Percentiles rank a stretch among this genome's conserved stretches.
phyloP scores from a whole-genome alignment of 176 grass and related monocot genomes.

The Oryza meridionalis region DNA sequence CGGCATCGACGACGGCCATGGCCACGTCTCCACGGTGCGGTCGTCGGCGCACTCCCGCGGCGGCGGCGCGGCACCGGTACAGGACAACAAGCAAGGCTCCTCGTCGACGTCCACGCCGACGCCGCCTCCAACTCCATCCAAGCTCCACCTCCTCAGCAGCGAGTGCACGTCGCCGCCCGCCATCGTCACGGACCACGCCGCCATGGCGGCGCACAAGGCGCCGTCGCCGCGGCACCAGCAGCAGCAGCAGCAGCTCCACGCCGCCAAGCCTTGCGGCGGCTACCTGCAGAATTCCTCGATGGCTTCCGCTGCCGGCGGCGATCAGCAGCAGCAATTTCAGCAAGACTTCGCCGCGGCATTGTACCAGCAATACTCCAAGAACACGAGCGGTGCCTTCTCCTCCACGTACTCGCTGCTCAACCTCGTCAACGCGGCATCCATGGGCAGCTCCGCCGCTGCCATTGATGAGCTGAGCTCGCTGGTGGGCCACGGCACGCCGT shows the following conservation, averaged over 20 bases:
- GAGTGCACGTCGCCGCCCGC: slow-evolving; percentile 55
- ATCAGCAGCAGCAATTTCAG: slow-evolving; percentile 10
- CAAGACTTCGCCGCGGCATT: slow-evolving; percentile 37
- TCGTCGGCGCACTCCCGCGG: slow-evolving; percentile 33
- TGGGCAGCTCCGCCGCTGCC: slow-evolving; percentile 46
- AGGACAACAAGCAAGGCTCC: slow-evolving; percentile 51
- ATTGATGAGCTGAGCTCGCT: slow-evolving; percentile 82
- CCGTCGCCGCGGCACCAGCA: neutral
- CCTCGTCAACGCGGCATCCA: slow-evolving; percentile 57
- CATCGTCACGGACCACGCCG: slow-evolving; percentile 19
- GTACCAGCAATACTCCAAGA: slow-evolving; percentile 53
- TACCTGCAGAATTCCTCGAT: slow-evolving; percentile 18
- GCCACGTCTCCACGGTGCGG: slow-evolving; percentile 37
- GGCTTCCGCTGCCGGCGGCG: neutral
- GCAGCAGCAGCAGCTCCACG: neutral
- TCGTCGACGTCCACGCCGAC: slow-evolving; percentile 54
- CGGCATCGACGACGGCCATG: slow-evolving; percentile 72
- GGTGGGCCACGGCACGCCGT: slow-evolving; percentile 41
- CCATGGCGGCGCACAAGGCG: neutral
- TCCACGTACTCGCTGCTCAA: slow-evolving; percentile 74
- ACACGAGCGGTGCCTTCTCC: slow-evolving; percentile 44
- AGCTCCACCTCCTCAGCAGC: slow-evolving; percentile 54
- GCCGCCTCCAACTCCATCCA: slow-evolving; percentile 53
- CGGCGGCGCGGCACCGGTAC: neutral
- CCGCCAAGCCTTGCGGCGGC: slow-evolving; percentile 25